Evolutionary conservation across 2,329 filamentous ascomycete genomes (phyloP).

Genomic region (Aspergillus melleus): DNA sequence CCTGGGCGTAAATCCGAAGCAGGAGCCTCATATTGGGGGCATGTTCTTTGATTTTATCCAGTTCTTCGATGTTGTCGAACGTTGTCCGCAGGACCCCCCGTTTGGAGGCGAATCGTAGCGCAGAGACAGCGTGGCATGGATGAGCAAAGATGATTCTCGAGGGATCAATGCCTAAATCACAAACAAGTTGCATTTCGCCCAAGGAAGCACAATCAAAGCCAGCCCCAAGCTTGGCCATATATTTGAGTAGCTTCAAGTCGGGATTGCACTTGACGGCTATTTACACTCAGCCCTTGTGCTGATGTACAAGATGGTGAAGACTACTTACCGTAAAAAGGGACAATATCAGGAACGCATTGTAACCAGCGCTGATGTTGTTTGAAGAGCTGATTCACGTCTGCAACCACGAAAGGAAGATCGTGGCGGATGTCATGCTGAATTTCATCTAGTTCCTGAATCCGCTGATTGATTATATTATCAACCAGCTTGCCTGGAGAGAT

Average conservation of each 20-base stretch:
- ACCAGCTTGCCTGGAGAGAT: too few species aligned
- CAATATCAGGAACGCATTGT: conserved; percentile 12
- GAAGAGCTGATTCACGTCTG: conserved; percentile 9
- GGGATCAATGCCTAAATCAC: conserved; percentile 24
- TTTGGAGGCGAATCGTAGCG: conserved; percentile 19
- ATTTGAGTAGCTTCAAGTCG: conserved; percentile 23
- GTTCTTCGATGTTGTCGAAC: conserved; percentile 31
- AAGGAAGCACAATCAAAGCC: conserved; percentile 32
- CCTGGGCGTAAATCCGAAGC: conserved; percentile 17
- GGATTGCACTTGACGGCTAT: conserved; percentile 33
- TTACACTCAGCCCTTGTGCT: neutral
- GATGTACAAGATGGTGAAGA: neutral
- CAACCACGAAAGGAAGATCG: conserved; percentile 20
- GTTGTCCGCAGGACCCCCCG: conserved; percentile 21
- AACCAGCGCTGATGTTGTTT: conserved; percentile 20
- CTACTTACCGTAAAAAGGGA: conserved; percentile 23
- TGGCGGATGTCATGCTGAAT: too few species aligned
- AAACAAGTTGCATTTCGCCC: conserved; percentile 23
- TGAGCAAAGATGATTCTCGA: conserved; percentile 28
- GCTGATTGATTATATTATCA: too few species aligned
- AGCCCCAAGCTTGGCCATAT: conserved; percentile 22
- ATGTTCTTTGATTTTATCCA: conserved; percentile 23
- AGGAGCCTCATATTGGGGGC: conserved; percentile 22
- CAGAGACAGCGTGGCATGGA: conserved; percentile 26
- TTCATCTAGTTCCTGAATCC: too few species aligned